A percentile compares a stretch with the other conserved stretches of the same genome.
These are phyloP conservation scores for Saccharomycopsis synnaedendra DNA, from an alignment of 805 yeast genomes.

Conservation along the genomic window DNA sequence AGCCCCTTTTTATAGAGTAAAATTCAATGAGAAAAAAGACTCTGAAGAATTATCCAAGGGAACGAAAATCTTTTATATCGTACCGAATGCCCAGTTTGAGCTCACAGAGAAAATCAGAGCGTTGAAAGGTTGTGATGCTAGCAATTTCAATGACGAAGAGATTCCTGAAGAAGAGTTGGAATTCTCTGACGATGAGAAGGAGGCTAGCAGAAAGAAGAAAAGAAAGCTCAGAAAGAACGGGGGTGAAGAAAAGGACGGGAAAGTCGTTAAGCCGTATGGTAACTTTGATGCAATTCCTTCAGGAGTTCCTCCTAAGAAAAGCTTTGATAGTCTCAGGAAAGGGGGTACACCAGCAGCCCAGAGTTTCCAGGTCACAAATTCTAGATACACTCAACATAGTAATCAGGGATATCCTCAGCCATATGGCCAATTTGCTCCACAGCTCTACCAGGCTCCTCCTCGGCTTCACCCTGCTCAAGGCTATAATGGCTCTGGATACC, in stretches of 20 bases:
- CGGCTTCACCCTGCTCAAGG: too few species aligned
- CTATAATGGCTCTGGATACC: too few species aligned
- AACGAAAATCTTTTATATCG: conserved; percentile 59
- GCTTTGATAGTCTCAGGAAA: too few species aligned
- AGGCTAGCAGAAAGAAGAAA: conserved; percentile 53
- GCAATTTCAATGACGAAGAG: conserved; percentile 92
- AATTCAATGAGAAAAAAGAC: conserved; percentile 38
- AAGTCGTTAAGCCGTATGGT: neutral
- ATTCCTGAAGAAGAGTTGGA: conserved; percentile 89
- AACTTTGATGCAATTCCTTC: too few species aligned
- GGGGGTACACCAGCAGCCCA: too few species aligned
- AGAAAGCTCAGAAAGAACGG: conserved; percentile 50
- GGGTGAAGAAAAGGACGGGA: conserved; percentile 19
- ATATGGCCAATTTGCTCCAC: too few species aligned
- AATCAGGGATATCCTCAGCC: too few species aligned
- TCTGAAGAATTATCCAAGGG: conserved; percentile 37
- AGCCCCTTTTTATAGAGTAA: conserved; percentile 70
- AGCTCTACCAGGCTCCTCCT: too few species aligned
- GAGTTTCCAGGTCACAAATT: too few species aligned
- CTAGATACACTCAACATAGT: too few species aligned
- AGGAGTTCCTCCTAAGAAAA: too few species aligned
- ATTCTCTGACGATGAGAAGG: conserved; percentile 89
- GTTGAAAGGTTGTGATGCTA: conserved; percentile 85
- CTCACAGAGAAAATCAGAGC: conserved; percentile 62
- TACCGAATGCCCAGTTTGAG: conserved; percentile 67